phyloP scores from a whole-genome alignment of 352 stramenopile species.

The Bremia lactucae region DNA sequence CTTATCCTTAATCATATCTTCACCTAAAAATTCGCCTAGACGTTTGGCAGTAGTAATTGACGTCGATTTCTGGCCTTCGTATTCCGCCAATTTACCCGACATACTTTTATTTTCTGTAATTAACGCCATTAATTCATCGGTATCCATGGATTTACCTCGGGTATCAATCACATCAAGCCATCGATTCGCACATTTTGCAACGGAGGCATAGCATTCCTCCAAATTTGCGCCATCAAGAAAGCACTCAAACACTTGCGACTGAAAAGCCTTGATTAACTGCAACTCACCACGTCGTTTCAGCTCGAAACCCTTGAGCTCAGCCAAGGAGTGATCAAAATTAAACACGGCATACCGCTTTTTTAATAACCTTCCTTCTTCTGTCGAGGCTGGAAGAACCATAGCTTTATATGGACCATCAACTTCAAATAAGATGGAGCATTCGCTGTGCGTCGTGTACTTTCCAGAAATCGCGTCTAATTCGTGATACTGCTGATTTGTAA shows the following conservation, averaged over 20 bases:
- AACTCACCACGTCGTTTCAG: constrained; percentile 97
- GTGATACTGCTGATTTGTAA: constrained; percentile 97
- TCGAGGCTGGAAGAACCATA: constrained; percentile 97
- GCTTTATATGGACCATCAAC: constrained; percentile 97
- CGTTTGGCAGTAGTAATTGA: constrained; percentile 95
- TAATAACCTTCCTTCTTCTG: constrained; percentile 96
- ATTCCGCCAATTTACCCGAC: constrained; percentile 94
- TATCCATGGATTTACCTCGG: constrained; percentile 88
- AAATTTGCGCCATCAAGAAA: constrained; percentile 93
- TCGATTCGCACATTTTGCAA: constrained; percentile 94
- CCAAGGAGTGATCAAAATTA: constrained; percentile 72
- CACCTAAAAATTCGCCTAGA: constrained; percentile 96
- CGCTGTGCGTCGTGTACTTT: constrained; percentile 88
- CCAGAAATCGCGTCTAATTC: constrained; percentile 44
- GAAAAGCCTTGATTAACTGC: constrained; percentile 99
- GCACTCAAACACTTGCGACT: constrained; percentile 95
- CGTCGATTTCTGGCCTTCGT: constrained; percentile 94
- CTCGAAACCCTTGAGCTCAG: constrained; percentile 91
- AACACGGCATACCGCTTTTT: constrained; percentile 96
- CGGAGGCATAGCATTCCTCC: constrained; percentile 92
- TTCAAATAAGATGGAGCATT: constrained; percentile 99
- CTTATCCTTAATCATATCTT: constrained; percentile 97
- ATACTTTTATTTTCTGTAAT: constrained; percentile 99
- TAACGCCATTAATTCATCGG: constrained; percentile 95
- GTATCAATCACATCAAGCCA: constrained; percentile 99